Evolutionary conservation across 805 yeast genomes (phyloP).

Genomic region (Ogataea zsoltii): DNA sequence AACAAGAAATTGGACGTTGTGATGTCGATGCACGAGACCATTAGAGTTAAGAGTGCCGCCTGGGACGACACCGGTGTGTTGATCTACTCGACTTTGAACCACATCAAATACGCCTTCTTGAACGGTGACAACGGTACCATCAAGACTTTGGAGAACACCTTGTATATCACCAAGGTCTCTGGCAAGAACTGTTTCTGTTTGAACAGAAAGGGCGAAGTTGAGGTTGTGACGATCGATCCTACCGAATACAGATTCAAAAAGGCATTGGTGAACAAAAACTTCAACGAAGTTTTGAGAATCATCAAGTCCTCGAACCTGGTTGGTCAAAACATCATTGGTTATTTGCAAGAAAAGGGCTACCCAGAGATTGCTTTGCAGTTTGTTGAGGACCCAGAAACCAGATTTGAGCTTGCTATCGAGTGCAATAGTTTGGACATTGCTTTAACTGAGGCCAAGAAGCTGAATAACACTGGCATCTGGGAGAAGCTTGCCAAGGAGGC

Average conservation of each 20-base stretch:
- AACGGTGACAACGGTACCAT: slow-evolving; percentile 96
- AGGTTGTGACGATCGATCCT: slow-evolving; percentile 80
- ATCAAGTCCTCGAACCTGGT: slow-evolving; percentile 88
- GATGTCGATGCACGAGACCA: slow-evolving; percentile 91
- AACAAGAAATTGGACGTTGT: slow-evolving; percentile 73
- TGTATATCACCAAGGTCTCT: slow-evolving; percentile 73
- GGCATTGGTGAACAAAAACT: slow-evolving; percentile 86
- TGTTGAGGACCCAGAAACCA: slow-evolving; percentile 93
- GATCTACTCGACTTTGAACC: slow-evolving; percentile 92
- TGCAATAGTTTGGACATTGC: slow-evolving; percentile 89
- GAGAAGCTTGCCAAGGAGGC: slow-evolving; percentile 84
- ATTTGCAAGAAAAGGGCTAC: slow-evolving; percentile 90
- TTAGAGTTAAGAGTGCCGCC: slow-evolving; percentile 93
- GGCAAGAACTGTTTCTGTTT: slow-evolving; percentile 77
- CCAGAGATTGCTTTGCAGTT: slow-evolving; percentile 98
- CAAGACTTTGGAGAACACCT: slow-evolving; percentile 85
- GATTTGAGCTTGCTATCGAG: slow-evolving; percentile 93
- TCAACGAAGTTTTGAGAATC: slow-evolving; percentile 86
- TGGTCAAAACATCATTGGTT: slow-evolving; percentile 95
- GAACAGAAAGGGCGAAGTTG: slow-evolving; percentile 83
- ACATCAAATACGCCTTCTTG: slow-evolving; percentile 87
- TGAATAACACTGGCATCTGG: slow-evolving; percentile 74
- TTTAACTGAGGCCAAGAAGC: slow-evolving; percentile 78
- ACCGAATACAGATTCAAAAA: slow-evolving; percentile 96
- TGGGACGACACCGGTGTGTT: slow-evolving; percentile 96